phyloP scores from a whole-genome alignment of 1,139 yeast species.

The Nakaseomyces sp. region DNA sequence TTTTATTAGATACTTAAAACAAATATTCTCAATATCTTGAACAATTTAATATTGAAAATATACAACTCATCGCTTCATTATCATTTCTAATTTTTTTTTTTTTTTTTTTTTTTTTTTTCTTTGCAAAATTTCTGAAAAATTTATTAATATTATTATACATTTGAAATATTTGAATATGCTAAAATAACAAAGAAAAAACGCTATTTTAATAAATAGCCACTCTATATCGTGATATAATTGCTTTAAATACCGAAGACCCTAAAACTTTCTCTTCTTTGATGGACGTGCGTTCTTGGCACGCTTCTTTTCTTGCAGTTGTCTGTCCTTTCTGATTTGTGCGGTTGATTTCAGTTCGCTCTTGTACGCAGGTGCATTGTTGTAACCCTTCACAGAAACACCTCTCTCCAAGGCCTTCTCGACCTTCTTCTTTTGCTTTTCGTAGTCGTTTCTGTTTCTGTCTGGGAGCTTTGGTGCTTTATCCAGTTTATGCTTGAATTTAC shows the following conservation, averaged over 20 bases:
- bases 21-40: too few species aligned
- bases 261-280: slow-evolving; percentile 35
- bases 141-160: neutral
- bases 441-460: slow-evolving; percentile 83
- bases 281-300: slow-evolving; percentile 87
- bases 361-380: slow-evolving; percentile 38
- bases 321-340: slow-evolving; percentile 70
- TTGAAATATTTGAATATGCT: neutral
- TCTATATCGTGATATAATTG: too few species aligned
- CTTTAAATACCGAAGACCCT: slow-evolving; percentile 9
- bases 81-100: neutral
- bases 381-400: slow-evolving; percentile 71
- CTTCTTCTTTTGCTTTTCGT: slow-evolving; percentile 71
- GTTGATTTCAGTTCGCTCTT: slow-evolving; percentile 58
- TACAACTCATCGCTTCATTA: too few species aligned
- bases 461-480: slow-evolving; percentile 80
- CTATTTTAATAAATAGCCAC: too few species aligned
- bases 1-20: too few species aligned
- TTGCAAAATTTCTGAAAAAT: neutral
- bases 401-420: slow-evolving; percentile 71
- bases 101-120: neutral
- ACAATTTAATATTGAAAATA: too few species aligned
- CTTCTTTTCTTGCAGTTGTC: slow-evolving; percentile 61
- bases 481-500: slow-evolving; percentile 64
- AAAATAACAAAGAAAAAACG: too few species aligned